These are phyloP conservation scores for Epichloe gansuensis DNA, from an alignment of 2,329 filamentous ascomycete species.

Conservation along the genomic window DNA sequence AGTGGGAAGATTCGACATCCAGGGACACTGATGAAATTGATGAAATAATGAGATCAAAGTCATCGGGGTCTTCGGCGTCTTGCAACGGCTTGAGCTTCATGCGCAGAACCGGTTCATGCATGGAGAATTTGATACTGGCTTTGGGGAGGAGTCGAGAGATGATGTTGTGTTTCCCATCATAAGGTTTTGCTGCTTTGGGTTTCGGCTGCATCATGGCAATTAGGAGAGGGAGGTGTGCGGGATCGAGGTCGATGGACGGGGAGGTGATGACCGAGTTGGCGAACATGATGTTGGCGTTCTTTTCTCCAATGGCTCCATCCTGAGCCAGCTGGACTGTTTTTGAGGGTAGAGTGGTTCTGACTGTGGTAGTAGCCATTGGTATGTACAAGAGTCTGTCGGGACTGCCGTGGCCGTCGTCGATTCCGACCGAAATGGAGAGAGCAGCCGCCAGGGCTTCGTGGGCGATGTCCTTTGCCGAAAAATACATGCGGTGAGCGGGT, in stretches of 20 bases:
- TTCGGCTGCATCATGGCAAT: constrained; percentile 59
- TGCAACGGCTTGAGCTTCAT: constrained; percentile 76
- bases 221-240: constrained; percentile 78
- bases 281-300: constrained; percentile 92
- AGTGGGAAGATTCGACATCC: constrained; percentile 93
- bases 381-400: constrained; percentile 84
- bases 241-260: constrained; percentile 84
- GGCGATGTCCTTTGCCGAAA: constrained; percentile 80
- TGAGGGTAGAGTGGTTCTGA: constrained; percentile 87
- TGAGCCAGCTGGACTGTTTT: constrained; percentile 78
- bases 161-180: constrained; percentile 48
- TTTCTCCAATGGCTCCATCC: constrained; percentile 61
- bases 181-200: constrained; percentile 20
- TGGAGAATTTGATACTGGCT: constrained; percentile 85
- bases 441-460: constrained; percentile 90
- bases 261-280: constrained; percentile 95
- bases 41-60: constrained; percentile 91
- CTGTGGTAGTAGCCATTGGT: constrained; percentile 91
- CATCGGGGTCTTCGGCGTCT: constrained; percentile 51
- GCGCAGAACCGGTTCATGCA: constrained; percentile 89
- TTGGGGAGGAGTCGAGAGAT: constrained; percentile 90
- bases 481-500: constrained; percentile 96
- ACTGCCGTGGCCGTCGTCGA: constrained; percentile 80
- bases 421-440: constrained; percentile 79
- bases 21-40: constrained; percentile 88